A percentile compares a stretch with the other conserved stretches of the same genome.
These are phyloP conservation scores for Coniosporium apollinis DNA, from an alignment of 495 filamentous ascomycete species.

Conservation along the genomic window DNA sequence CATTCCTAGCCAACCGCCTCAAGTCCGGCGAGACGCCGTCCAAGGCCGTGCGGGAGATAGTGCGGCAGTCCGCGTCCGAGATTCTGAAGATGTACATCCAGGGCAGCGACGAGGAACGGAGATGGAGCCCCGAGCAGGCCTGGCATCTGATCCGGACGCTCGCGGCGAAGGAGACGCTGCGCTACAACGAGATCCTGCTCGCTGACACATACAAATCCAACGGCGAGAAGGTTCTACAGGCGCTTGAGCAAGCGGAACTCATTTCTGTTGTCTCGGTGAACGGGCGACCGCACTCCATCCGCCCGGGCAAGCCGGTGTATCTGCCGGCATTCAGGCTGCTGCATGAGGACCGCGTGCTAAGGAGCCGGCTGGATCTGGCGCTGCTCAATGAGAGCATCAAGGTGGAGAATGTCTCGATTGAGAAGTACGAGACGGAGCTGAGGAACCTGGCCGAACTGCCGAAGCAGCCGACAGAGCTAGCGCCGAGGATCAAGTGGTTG, in stretches of 20 bases:
- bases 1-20: conserved; percentile 80
- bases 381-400: conserved; percentile 48
- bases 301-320: conserved; percentile 76
- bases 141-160: conserved; percentile 75
- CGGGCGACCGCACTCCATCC: conserved; percentile 61
- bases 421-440: conserved; percentile 64
- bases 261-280: conserved; percentile 56
- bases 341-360: conserved; percentile 52
- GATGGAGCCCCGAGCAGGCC: conserved; percentile 71
- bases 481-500: conserved; percentile 48
- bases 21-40: conserved; percentile 74
- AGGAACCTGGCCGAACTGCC: conserved; percentile 41
- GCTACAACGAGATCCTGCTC: conserved; percentile 72
- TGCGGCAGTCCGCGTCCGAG: conserved; percentile 71
- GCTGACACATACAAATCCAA: conserved; percentile 51
- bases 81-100: conserved; percentile 88
- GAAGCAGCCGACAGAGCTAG: conserved; percentile 44
- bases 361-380: conserved; percentile 56
- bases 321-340: conserved; percentile 61
- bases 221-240: conserved; percentile 56
- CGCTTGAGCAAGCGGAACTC: conserved; percentile 73
- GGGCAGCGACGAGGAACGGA: conserved; percentile 27
- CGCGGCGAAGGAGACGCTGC: conserved; percentile 38
- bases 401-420: conserved; percentile 56
- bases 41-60: conserved; percentile 76